Evolutionary conservation across 305 asterid species (phyloP).

Genomic region (Fraxinus platypoda): DNA sequence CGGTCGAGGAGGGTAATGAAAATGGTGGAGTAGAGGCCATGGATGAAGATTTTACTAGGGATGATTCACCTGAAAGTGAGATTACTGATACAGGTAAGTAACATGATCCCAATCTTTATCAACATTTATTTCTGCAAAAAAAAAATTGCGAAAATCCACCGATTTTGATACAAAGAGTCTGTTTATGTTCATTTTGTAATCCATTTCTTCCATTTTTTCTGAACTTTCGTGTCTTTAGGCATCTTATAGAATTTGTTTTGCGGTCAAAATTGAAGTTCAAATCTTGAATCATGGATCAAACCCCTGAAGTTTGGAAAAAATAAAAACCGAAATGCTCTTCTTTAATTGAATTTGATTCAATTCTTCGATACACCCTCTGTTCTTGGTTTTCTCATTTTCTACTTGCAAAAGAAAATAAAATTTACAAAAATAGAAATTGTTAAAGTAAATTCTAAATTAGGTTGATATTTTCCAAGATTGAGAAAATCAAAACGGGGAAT

Average conservation of each 20-base stretch:
- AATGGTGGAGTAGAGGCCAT: constrained; percentile 51
- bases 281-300: background rate
- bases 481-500: background rate
- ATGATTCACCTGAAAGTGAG: constrained; percentile 54
- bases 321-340: background rate
- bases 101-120: background rate
- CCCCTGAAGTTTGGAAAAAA: background rate
- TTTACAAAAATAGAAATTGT: background rate
- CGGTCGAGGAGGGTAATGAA: constrained; percentile 35
- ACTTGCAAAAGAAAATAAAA: background rate
- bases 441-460: background rate
- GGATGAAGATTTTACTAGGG: constrained; percentile 46
- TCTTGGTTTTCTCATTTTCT: background rate
- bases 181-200: background rate
- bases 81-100: constrained; percentile 72
- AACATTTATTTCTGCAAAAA: background rate
- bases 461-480: constrained; percentile 16
- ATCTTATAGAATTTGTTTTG: background rate
- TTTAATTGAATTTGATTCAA: background rate
- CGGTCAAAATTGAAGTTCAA: background rate
- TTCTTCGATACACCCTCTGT: background rate
- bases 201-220: background rate
- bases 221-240: background rate
- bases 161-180: background rate
- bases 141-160: background rate